Evolutionary conservation across 73 alveolate genomes (phyloP).

Genomic region (Symbiodinium pilosum): DNA sequence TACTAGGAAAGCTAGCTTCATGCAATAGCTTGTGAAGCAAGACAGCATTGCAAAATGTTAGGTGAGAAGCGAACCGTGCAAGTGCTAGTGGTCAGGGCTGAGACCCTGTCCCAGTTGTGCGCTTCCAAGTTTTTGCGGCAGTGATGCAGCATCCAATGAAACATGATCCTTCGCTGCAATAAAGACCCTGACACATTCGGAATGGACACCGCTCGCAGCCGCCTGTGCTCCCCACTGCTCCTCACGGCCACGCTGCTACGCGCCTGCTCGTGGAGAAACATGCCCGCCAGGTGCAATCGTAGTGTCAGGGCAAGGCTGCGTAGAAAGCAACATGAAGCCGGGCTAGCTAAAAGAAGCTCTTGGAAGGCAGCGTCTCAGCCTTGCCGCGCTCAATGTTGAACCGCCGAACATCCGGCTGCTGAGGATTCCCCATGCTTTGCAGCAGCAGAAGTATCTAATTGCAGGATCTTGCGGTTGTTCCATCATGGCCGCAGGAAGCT

Average conservation of each 20-base stretch:
- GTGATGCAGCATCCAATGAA: too few species aligned
- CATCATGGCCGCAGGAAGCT: constrained; percentile 6
- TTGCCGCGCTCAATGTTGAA: neutral
- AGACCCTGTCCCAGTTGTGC: neutral
- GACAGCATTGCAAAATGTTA: too few species aligned
- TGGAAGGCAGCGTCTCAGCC: neutral
- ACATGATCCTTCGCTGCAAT: too few species aligned
- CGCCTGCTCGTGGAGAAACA: neutral
- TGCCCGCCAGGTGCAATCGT: neutral
- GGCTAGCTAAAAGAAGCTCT: too few species aligned
- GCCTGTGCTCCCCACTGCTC: too few species aligned
- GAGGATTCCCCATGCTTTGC: neutral
- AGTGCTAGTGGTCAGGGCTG: neutral
- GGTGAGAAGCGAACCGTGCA: neutral
- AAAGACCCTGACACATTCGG: too few species aligned
- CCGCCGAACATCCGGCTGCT: neutral
- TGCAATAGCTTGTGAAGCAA: neutral
- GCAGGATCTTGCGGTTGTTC: too few species aligned
- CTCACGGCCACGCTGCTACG: too few species aligned
- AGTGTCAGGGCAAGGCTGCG: neutral
- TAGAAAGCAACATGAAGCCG: too few species aligned
- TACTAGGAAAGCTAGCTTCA: too few species aligned
- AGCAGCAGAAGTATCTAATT: too few species aligned
- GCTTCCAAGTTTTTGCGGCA: neutral
- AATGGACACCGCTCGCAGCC: too few species aligned